A percentile compares a stretch with the other conserved stretches of the same genome.
These are phyloP conservation scores for Arabidopsis thaliana DNA, from an alignment of 345 rosid genomes.

Conservation along the genomic window TAIR10.1 NC_003076.8:18721001-18721500, in stretches of 20 bases:
- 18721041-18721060: not conserved
- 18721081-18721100: not conserved
- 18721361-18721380: slow-evolving; percentile 13
- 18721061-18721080: slow-evolving; percentile 25
- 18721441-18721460: not conserved
- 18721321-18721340: not conserved
- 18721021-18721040: slow-evolving; percentile 11
- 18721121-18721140: slow-evolving; percentile 69
- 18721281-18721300: slow-evolving; percentile 16
- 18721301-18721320: not conserved
- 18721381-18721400: slow-evolving; percentile 5
- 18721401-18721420: not conserved
- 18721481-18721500: too few relatives aligned
- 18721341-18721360: slow-evolving; percentile 4
- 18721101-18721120: slow-evolving; percentile 86
- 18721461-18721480: too few relatives aligned
- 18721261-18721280: slow-evolving; percentile 47
- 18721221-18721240: slow-evolving; percentile 21
- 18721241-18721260: slow-evolving; percentile 45
- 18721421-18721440: not conserved
- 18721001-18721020: too few relatives aligned
- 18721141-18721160: slow-evolving; percentile 73
- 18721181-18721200: slow-evolving; percentile 54
- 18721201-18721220: slow-evolving; percentile 49
- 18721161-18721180: slow-evolving; percentile 45